Evolutionary conservation across 352 stramenopile genomes (phyloP), one percentile per base, ranked within the genome.

Genomic region (Blastocystis hominis): DNA sequence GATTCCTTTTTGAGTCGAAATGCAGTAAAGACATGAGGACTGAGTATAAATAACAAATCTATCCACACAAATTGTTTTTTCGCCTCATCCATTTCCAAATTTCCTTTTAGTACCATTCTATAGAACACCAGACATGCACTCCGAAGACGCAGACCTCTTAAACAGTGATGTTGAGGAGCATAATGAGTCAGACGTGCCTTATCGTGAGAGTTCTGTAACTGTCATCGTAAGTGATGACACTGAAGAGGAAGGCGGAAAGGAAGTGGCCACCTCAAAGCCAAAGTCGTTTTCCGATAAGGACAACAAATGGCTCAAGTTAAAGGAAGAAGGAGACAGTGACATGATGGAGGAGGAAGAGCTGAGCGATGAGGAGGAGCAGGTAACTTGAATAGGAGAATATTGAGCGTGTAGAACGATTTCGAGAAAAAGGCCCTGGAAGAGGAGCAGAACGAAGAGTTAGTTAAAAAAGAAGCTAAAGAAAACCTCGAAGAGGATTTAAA

Each of bases 381-480:
- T n/a, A 15, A 13, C 2, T 42, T 62, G 9, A 4, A 30, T 87
- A 30, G 10, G 1, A 1, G 36, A 72, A 6, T 56, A 38, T 20
- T 47, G 24, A 53, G n/a, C 20, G 44, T 13, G 40, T 87, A 93
- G 0, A 90, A 91, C 4, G 88, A 92, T 2, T 89, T 92, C 3
- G 90, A 92, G 2, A 89, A 90, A 6, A 90, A 86, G 44, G 86
- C 70, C 1, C 89, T 89, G n/a, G 88, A 81, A 44, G 86, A 75
- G 30, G 87, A 91, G 46, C 44, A 88, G 13, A 88, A 89, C 1
- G 89, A 91, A 84, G 91, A 93, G 75, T 90, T 92, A 30, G 91
- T 93, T 46, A 92, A 96, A 88, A 91, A 94, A 20, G 93, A 94
- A 64, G 94, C 94, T 89, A 92, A 95, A 78, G 92, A 92, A 89